A percentile compares a stretch with the other conserved stretches of the same genome.
Conservation (phyloP, 2,329 filamentous ascomycete species). For the Beauveria sp. region DNA sequence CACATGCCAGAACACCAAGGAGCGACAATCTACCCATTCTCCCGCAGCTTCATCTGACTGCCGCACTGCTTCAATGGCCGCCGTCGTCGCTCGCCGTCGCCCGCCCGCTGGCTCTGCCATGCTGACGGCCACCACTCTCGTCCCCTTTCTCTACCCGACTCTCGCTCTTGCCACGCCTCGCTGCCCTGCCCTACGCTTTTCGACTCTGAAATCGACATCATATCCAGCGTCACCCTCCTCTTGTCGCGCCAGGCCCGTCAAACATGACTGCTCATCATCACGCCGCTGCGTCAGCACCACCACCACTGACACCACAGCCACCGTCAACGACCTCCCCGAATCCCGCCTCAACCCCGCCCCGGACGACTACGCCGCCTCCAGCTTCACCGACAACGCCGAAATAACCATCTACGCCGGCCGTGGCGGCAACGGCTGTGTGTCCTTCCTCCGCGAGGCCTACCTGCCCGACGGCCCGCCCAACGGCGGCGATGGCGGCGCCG, state of each 20-base stretch:
- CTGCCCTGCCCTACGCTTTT: background rate
- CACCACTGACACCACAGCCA: slow-evolving; percentile 12
- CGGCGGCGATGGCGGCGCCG: slow-evolving; percentile 86
- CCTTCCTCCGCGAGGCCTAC: slow-evolving; percentile 87
- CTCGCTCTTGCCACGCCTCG: slow-evolving; percentile 24
- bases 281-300: slow-evolving; percentile 1
- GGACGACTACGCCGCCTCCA: slow-evolving; percentile 73
- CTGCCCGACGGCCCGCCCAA: slow-evolving; percentile 84
- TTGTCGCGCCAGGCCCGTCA: background rate
- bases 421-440: slow-evolving; percentile 88
- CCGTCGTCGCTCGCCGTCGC: background rate
- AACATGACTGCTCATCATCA: background rate
- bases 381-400: slow-evolving; percentile 80
- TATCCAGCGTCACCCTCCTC: background rate
- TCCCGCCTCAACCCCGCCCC: slow-evolving; percentile 72
- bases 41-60: background rate
- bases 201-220: background rate
- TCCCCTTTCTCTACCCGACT: slow-evolving; percentile 42
- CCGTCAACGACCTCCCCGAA: slow-evolving; percentile 30
- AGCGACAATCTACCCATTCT: background rate
- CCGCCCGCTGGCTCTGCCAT: background rate
- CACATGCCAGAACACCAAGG: background rate
- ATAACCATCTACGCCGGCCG: slow-evolving; percentile 69
- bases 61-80: background rate
- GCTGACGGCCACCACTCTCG: slow-evolving; percentile 20